Evolutionary conservation across 2,329 filamentous ascomycete genomes (phyloP).

Genomic region (Geosmithia flava): DNA sequence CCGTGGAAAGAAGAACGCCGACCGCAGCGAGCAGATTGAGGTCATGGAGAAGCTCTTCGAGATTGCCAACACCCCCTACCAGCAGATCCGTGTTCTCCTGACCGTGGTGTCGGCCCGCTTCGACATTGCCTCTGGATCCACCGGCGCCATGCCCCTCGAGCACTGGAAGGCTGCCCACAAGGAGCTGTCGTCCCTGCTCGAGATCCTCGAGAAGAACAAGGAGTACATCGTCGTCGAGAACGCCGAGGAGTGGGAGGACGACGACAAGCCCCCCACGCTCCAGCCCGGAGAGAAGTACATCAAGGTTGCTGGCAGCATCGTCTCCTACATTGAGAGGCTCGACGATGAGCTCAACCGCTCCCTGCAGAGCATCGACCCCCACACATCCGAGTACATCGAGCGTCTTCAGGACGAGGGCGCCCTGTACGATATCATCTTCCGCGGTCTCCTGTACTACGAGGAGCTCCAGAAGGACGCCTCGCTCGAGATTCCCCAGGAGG

Average conservation of each 20-base stretch:
- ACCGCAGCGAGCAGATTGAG: slow-evolving; percentile 86
- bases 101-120: slow-evolving; percentile 90
- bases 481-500: slow-evolving; percentile 70
- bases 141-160: slow-evolving; percentile 80
- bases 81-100: slow-evolving; percentile 82
- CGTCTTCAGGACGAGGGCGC: slow-evolving; percentile 80
- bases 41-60: slow-evolving; percentile 94
- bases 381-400: slow-evolving; percentile 98
- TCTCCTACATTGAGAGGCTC: slow-evolving; percentile 87
- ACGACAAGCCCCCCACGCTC: slow-evolving; percentile 78
- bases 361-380: slow-evolving; percentile 94
- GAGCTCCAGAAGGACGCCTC: slow-evolving; percentile 56
- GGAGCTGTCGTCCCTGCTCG: slow-evolving; percentile 68
- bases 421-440: slow-evolving; percentile 87
- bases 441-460: slow-evolving; percentile 81
- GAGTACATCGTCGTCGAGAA: slow-evolving; percentile 81
- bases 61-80: slow-evolving; percentile 83
- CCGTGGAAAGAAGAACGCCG: slow-evolving; percentile 97
- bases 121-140: slow-evolving; percentile 69
- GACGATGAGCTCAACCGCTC: slow-evolving; percentile 96
- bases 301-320: slow-evolving; percentile 85
- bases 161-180: slow-evolving; percentile 94
- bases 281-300: slow-evolving; percentile 66
- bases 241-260: slow-evolving; percentile 97
- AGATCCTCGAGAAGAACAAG: slow-evolving; percentile 65